These are phyloP conservation scores for Fonsecaea erecta DNA, from an alignment of 2,329 filamentous ascomycete species.

Conservation along the genomic window DNA sequence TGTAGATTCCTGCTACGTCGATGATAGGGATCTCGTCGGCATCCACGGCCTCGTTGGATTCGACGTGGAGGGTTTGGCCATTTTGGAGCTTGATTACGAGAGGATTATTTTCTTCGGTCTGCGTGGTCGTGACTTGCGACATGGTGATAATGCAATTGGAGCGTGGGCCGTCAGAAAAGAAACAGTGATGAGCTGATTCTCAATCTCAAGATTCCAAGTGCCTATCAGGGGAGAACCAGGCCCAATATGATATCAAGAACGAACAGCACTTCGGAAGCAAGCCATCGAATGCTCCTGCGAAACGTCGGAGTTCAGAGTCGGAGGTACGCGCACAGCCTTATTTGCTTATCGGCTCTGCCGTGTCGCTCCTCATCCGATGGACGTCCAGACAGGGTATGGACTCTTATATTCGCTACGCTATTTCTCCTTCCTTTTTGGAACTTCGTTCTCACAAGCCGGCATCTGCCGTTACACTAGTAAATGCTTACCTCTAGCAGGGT, in stretches of 20 bases:
- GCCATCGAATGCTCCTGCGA: background rate
- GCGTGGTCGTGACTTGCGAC: conserved; percentile 12
- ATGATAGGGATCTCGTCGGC: conserved; percentile 49
- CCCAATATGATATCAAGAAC: background rate
- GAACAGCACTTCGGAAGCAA: background rate
- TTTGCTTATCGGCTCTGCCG: background rate
- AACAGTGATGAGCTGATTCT: background rate
- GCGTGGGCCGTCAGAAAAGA: background rate
- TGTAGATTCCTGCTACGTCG: conserved; percentile 51
- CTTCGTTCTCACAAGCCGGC: background rate
- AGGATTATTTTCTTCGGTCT: conserved; percentile 10
- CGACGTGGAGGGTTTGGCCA: conserved; percentile 24
- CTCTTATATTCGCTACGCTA: background rate
- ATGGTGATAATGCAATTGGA: background rate
- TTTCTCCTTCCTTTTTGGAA: background rate
- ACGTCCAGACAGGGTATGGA: background rate
- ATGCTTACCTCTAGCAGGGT: background rate
- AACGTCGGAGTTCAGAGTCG: conserved; percentile 5
- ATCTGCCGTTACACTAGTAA: background rate
- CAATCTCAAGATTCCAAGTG: background rate
- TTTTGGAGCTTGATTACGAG: conserved; percentile 26
- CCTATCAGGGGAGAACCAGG: background rate
- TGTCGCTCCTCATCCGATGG: background rate
- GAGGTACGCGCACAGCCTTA: conserved; percentile 7
- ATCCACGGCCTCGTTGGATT: conserved; percentile 24